Conservation (phyloP, 352 stramenopile genomes). For the Thraustochytrium sp. region DNA sequence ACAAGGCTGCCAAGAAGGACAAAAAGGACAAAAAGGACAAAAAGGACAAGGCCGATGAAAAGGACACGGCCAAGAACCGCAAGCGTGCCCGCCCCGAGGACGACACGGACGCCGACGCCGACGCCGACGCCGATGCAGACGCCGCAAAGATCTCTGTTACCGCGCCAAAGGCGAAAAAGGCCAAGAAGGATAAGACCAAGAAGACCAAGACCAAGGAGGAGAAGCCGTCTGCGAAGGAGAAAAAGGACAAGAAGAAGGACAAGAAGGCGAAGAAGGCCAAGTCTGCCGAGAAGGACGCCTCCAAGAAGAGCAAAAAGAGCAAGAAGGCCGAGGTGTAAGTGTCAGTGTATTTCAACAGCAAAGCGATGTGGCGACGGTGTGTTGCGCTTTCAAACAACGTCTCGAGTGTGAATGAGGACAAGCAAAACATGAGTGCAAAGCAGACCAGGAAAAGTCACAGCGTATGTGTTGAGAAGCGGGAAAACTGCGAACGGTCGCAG, state of each 20-base stretch:
- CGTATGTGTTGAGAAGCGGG: neutral
- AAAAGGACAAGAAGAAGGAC: slow-evolving; percentile 10
- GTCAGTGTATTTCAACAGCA: too few species aligned
- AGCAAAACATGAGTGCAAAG: neutral
- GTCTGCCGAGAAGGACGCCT: too few species aligned
- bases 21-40: slow-evolving; percentile 22
- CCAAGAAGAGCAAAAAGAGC: neutral
- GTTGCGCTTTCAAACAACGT: too few species aligned
- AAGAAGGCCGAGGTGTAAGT: neutral
- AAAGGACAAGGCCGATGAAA: neutral
- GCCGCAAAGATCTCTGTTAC: too few species aligned
- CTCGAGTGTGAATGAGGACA: neutral
- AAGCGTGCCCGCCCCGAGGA: neutral
- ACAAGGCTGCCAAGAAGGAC: neutral
- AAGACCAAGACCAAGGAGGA: neutral
- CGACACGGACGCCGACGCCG: neutral
- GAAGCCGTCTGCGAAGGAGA: neutral
- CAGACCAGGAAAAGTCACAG: neutral
- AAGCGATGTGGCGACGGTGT: too few species aligned
- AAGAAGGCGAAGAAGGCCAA: neutral
- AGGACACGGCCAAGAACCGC: neutral
- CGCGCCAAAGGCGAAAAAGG: too few species aligned
- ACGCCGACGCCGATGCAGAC: neutral
- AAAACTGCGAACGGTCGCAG: too few species aligned
- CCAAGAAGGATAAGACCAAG: neutral